These are phyloP conservation scores for Ceratobasidium sp. DNA, from an alignment of 1,284 basidiomycete species.

Conservation along the genomic window DNA sequence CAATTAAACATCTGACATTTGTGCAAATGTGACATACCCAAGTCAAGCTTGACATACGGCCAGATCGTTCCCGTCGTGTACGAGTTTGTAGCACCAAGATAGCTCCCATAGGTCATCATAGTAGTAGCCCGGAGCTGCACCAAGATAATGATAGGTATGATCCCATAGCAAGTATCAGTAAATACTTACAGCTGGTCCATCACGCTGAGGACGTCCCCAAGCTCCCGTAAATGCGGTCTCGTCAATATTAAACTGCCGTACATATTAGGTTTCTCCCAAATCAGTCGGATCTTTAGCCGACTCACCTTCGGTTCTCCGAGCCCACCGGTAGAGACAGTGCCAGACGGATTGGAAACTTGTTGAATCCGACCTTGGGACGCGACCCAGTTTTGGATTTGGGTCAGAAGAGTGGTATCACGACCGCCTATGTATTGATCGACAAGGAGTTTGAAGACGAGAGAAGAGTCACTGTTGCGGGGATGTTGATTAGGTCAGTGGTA, in stretches of 20 bases:
- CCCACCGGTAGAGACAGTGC: slow-evolving; percentile 59
- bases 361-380: slow-evolving; percentile 41
- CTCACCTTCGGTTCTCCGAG: slow-evolving; percentile 50
- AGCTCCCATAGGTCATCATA: slow-evolving; percentile 44
- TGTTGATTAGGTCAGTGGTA: neutral
- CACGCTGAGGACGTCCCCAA: slow-evolving; percentile 47
- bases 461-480: neutral
- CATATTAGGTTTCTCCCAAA: neutral
- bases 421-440: slow-evolving; percentile 42
- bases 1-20: no score
- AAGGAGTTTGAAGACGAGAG: slow-evolving; percentile 43
- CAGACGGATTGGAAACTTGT: slow-evolving; percentile 60
- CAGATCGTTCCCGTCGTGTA: slow-evolving; percentile 40
- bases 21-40: slow-evolving; percentile 5
- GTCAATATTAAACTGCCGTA: slow-evolving; percentile 41
- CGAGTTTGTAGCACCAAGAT: slow-evolving; percentile 37
- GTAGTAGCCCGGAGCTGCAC: slow-evolving; percentile 42
- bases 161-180: neutral
- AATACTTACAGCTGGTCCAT: slow-evolving; percentile 46
- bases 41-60: slow-evolving; percentile 42
- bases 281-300: neutral
- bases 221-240: slow-evolving; percentile 46
- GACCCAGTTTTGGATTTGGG: slow-evolving; percentile 41
- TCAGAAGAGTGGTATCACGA: slow-evolving; percentile 37
- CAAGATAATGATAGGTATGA: neutral